Percentiles rank a stretch among this genome's conserved stretches.
phyloP scores from a whole-genome alignment of 177 flowering plant genomes.

The Vitis hybrid region DNA sequence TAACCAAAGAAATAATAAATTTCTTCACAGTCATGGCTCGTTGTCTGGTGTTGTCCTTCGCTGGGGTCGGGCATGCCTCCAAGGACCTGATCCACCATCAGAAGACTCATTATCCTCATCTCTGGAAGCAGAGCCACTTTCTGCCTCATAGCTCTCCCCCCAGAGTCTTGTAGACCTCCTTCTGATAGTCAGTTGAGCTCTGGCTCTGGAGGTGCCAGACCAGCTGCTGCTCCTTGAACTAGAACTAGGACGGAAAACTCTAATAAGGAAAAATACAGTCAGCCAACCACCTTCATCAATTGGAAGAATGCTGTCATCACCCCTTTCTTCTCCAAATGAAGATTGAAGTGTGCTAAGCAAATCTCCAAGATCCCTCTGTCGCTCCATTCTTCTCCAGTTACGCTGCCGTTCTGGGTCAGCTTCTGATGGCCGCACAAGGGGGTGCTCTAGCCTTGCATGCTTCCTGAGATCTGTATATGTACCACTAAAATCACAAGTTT shows the following conservation, averaged over 20 bases:
- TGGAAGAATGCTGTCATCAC: slow-evolving; percentile 31
- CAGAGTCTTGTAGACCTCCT: slow-evolving; percentile 50
- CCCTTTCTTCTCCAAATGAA: slow-evolving; percentile 53
- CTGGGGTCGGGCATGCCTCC: slow-evolving; percentile 31
- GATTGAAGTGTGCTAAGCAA: slow-evolving; percentile 80
- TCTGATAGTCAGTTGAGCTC: slow-evolving; percentile 47
- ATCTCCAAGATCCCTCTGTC: slow-evolving; percentile 82
- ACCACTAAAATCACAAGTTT: slow-evolving; percentile 72
- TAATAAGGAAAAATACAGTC: slow-evolving; percentile 57
- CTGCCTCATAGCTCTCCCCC: slow-evolving; percentile 65
- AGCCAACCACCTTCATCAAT: slow-evolving; percentile 55
- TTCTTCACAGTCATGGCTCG: slow-evolving; percentile 16
- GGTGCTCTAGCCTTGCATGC: slow-evolving; percentile 84
- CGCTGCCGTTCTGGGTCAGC: slow-evolving; percentile 76
- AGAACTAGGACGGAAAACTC: slow-evolving; percentile 47
- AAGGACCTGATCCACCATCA: slow-evolving; percentile 38
- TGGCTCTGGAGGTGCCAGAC: slow-evolving; percentile 52
- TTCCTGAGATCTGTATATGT: slow-evolving; percentile 71
- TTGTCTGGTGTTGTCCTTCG: slow-evolving; percentile 43
- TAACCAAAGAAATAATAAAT: neutral
- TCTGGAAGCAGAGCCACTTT: slow-evolving; percentile 35
- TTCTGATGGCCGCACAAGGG: slow-evolving; percentile 67
- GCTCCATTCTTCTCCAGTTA: slow-evolving; percentile 78
- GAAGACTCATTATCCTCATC: slow-evolving; percentile 48
- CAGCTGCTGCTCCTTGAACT: slow-evolving; percentile 42